phyloP scores from a whole-genome alignment of 768 basidiomycete genomes.

The Psilocybe azurescens region DNA sequence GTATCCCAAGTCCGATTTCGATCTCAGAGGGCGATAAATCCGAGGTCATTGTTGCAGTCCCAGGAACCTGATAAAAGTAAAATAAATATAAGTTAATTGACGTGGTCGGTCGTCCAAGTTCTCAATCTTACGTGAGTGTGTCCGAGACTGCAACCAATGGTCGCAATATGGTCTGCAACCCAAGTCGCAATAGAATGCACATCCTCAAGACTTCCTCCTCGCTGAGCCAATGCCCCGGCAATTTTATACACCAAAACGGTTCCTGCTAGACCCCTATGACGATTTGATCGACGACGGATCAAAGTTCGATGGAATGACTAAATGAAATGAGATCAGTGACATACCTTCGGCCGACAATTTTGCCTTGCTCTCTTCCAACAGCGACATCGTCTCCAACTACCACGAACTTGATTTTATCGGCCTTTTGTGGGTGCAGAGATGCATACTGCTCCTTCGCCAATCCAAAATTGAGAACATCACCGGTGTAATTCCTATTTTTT shows the following conservation, averaged over 20 bases:
- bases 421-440: constrained; percentile 68
- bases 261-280: constrained; percentile 77
- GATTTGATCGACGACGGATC: neutral
- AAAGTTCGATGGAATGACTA: neutral
- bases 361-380: constrained; percentile 80
- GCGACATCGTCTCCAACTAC: constrained; percentile 92
- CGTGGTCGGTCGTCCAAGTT: neutral
- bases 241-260: constrained; percentile 90
- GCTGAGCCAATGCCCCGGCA: constrained; percentile 78
- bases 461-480: constrained; percentile 91
- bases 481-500: constrained; percentile 77
- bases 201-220: constrained; percentile 69
- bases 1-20: constrained; percentile 91
- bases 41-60: constrained; percentile 64
- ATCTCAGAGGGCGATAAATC: constrained; percentile 68
- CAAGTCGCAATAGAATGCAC: constrained; percentile 72
- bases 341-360: constrained; percentile 83
- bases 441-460: constrained; percentile 87
- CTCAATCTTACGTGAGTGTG: constrained; percentile 77
- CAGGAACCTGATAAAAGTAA: constrained; percentile 66
- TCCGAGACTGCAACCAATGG: constrained; percentile 86
- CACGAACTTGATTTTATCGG: constrained; percentile 73
- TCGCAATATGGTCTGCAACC: constrained; percentile 70
- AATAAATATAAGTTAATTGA: neutral
- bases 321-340: constrained; percentile 5